phyloP scores from a whole-genome alignment of 768 basidiomycete genomes.

The Mycena latifolia region DNA sequence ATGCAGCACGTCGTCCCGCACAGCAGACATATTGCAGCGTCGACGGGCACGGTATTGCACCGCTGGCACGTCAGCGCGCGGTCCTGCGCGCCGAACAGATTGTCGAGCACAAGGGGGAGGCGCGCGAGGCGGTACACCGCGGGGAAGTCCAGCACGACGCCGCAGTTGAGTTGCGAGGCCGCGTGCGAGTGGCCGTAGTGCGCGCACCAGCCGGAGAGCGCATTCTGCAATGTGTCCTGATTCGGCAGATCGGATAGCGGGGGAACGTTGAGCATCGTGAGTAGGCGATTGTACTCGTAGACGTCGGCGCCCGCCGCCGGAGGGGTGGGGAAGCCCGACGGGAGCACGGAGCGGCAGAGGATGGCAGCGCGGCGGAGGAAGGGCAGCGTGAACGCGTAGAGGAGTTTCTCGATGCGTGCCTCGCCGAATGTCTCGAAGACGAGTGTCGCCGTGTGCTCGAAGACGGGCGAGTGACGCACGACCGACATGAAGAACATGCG shows the following conservation, averaged over 20 bases:
- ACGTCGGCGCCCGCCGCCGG: constrained; percentile 52
- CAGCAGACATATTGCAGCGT: constrained; percentile 92
- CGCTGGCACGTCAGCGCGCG: constrained; percentile 79
- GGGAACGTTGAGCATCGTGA: constrained; percentile 83
- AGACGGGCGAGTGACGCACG: constrained; percentile 88
- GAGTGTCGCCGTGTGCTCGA: constrained; percentile 86
- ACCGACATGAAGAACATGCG: constrained; percentile 93
- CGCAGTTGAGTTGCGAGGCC: constrained; percentile 82
- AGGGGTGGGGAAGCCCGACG: constrained; percentile 70
- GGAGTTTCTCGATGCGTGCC: constrained; percentile 84
- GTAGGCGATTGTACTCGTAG: constrained; percentile 85
- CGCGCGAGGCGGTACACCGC: constrained; percentile 84
- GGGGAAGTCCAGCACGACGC: constrained; percentile 86
- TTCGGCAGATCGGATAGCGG: constrained; percentile 82
- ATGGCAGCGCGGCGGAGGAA: constrained; percentile 93
- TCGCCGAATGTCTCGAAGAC: constrained; percentile 87
- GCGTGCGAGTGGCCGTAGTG: constrained; percentile 89
- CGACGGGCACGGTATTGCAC: constrained; percentile 84
- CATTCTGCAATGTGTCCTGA: constrained; percentile 90
- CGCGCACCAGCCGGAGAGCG: constrained; percentile 91
- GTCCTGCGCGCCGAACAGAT: constrained; percentile 81
- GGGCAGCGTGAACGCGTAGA: constrained; percentile 91
- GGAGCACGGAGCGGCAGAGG: constrained; percentile 81
- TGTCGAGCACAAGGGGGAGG: constrained; percentile 86
- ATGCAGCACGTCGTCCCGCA: constrained; percentile 92